These are phyloP conservation scores for Xylariaceae sp. DNA, from an alignment of 2,329 filamentous ascomycete species.

Conservation along the genomic window DNA sequence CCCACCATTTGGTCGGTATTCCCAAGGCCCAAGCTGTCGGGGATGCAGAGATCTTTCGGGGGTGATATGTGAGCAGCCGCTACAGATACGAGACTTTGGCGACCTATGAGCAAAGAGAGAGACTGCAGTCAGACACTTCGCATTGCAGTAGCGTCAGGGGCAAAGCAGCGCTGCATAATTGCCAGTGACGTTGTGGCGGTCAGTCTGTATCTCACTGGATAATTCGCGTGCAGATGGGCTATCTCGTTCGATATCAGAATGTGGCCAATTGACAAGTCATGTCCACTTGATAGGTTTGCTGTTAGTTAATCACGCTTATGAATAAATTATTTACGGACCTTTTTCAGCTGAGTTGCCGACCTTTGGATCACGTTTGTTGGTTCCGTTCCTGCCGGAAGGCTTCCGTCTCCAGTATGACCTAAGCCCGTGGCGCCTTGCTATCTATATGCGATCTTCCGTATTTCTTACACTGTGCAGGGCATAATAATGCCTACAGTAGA, in stretches of 20 bases:
- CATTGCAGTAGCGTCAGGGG: conserved; percentile 15
- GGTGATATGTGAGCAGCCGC: conserved; percentile 21
- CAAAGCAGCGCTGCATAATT: conserved; percentile 13
- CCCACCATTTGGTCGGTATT: too few species aligned
- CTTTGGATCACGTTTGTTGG: conserved; percentile 3
- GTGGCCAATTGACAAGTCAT: not conserved
- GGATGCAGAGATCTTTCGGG: conserved; percentile 9
- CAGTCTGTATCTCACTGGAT: conserved; percentile 15
- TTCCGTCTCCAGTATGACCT: conserved; percentile 6
- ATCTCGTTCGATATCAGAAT: conserved; percentile 2
- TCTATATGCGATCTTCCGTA: not conserved
- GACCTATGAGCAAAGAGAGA: conserved; percentile 12
- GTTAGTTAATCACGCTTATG: conserved; percentile 5
- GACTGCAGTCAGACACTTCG: conserved; percentile 4
- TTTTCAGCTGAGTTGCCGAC: conserved; percentile 11
- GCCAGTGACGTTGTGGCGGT: conserved; percentile 11
- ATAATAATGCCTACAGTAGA: too few species aligned
- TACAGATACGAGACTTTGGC: conserved; percentile 20
- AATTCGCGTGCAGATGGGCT: conserved; percentile 11
- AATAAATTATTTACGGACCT: not conserved
- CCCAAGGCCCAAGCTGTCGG: conserved; percentile 19
- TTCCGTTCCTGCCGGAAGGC: conserved; percentile 6
- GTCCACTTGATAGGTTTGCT: too few species aligned
- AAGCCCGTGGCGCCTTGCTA: conserved; percentile 4
- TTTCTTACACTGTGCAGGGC: too few species aligned